Base-by-base conservation (phyloP, 1,139 yeast genomes). In the Debaryomyces nepalensis region DNA sequence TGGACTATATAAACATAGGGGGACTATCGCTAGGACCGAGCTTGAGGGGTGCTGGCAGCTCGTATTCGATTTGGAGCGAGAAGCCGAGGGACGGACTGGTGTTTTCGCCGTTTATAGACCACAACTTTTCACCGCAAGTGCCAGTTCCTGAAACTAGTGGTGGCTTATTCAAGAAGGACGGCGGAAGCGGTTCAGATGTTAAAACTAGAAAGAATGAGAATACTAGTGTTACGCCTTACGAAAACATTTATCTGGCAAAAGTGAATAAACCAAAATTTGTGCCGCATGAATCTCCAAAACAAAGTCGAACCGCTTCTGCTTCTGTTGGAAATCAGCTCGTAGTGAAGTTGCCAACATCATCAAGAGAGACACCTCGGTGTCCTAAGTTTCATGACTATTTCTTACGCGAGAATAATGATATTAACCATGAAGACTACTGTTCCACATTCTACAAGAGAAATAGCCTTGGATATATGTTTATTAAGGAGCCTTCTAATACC, bases 371-470 rank as follows among this genome's bases (percentile, higher is more conserved):
- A 22, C 18, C 21, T 26, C 27, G 29, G 12, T 10, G 21, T 4
- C 37, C 21, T 3, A 34, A 34, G 22, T 34, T 34, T 22, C 18
- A 16, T 8, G 16, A 34, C 7, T 34, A 34, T 19, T 34, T 34
- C 18, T 23, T 34, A 16, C 31, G 30, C 22, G 23, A 34, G 29
- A 24, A 23, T n/a, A 34, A 34, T 22, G 37, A 34, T 9, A 23
- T 34, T n/a, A 34, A 34, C 44, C 52, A 54, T 8, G 64, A 61
- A 38, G 61, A 59, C 35, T 58, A 56, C 46, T 58, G 64, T 44
- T 63, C 70, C 6, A 67, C 72, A 2, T 68, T 68, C 44, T 68
- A 68, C 48, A 65, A 64, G 44, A 49, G 74, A 27, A 68, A 68
- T 36, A 44, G 51, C 10, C 64, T 64, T 38, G 71, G 72, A 10